phyloP scores from a whole-genome alignment of 177 flowering plant species.

The Vitis hybrid region DNA sequence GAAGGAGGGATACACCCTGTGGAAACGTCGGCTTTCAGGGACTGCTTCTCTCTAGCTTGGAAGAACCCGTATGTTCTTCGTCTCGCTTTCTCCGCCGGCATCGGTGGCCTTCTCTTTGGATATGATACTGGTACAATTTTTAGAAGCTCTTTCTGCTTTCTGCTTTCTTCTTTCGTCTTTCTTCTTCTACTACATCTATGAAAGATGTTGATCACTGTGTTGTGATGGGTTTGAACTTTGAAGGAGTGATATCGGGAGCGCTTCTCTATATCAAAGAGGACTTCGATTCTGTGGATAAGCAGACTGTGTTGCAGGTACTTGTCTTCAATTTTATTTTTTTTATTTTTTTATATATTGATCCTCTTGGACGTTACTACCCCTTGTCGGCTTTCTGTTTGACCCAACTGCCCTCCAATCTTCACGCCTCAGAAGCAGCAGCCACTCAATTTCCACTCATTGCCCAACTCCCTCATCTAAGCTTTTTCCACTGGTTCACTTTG shows the following conservation, averaged over 20 bases:
- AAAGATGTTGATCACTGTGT: background rate
- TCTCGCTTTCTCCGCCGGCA: constrained; percentile 73
- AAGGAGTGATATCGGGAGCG: constrained; percentile 83
- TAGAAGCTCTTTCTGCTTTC: constrained; percentile 4
- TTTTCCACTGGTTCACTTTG: no score
- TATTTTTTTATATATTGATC: background rate
- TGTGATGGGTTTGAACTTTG: background rate
- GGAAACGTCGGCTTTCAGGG: constrained; percentile 53
- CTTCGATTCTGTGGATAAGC: constrained; percentile 54
- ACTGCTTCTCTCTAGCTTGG: constrained; percentile 60
- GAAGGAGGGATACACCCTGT: constrained; percentile 53
- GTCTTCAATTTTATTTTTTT: background rate
- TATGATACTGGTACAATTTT: constrained; percentile 59
- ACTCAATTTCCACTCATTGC: no score
- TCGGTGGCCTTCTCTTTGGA: constrained; percentile 75
- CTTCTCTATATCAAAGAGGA: constrained; percentile 77
- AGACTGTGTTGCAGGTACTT: constrained; percentile 48
- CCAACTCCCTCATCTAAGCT: no score
- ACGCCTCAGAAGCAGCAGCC: no score
- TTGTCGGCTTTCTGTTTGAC: no score
- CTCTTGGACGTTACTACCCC: background rate
- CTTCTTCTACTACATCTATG: background rate
- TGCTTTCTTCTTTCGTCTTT: background rate
- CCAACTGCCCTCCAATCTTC: no score
- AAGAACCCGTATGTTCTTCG: constrained; percentile 68